A percentile compares a stretch with the other conserved stretches of the same genome.
These are phyloP conservation scores for Cytospora paraplurivora DNA, from an alignment of 2,329 filamentous ascomycete species.

Conservation along the genomic window DNA sequence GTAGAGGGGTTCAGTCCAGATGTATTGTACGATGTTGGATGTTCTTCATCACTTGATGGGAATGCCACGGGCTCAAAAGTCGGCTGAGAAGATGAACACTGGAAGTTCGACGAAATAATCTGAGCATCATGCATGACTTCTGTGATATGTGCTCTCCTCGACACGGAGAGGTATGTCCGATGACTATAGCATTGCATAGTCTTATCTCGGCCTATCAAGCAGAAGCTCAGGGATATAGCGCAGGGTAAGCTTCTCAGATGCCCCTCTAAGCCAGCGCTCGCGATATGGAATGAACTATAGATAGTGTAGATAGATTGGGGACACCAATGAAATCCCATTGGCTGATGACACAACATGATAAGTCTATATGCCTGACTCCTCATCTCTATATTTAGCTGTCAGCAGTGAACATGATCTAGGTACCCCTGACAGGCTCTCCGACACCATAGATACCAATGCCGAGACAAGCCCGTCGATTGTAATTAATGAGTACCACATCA, in stretches of 20 bases:
- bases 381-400: neutral
- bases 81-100: too few species aligned
- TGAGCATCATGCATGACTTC: neutral
- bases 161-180: neutral
- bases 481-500: neutral
- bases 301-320: neutral
- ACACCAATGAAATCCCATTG: neutral
- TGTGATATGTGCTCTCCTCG: neutral
- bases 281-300: neutral
- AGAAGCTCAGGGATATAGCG: neutral
- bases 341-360: neutral
- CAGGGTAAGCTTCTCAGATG: neutral
- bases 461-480: neutral
- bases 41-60: too few species aligned
- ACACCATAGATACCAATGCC: neutral
- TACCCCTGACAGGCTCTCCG: neutral
- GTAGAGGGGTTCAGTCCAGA: neutral
- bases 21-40: neutral
- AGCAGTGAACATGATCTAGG: too few species aligned
- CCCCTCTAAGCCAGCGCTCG: conserved; percentile 7
- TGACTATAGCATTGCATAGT: conserved; percentile 12
- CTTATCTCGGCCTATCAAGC: conserved; percentile 27
- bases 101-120: neutral
- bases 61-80: neutral
- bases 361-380: neutral